These are phyloP conservation scores for Hymenoscyphus linearis DNA, from an alignment of 2,329 filamentous ascomycete genomes.

Conservation along the genomic window DNA sequence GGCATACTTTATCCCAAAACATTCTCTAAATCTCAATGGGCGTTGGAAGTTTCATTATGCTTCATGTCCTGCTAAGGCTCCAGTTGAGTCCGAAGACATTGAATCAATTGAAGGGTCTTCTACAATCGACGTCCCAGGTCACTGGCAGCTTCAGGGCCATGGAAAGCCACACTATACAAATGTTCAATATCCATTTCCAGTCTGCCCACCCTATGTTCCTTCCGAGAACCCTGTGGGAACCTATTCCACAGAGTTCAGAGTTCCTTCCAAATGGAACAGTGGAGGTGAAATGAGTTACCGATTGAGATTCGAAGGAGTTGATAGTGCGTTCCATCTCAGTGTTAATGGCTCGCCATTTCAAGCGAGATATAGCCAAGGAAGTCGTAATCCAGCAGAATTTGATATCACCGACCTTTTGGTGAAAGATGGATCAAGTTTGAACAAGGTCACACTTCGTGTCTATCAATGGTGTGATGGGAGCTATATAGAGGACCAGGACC, in stretches of 20 bases:
- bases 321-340: slow-evolving; percentile 52
- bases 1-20: slow-evolving; percentile 48
- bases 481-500: slow-evolving; percentile 52
- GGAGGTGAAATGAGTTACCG: slow-evolving; percentile 35
- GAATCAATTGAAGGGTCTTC: slow-evolving; percentile 11
- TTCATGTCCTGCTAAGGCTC: slow-evolving; percentile 41
- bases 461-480: slow-evolving; percentile 54
- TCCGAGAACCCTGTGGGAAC: slow-evolving; percentile 48
- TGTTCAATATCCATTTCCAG: slow-evolving; percentile 46
- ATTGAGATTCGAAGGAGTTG: slow-evolving; percentile 53
- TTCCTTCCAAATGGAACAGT: slow-evolving; percentile 38
- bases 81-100: slow-evolving; percentile 28
- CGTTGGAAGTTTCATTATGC: slow-evolving; percentile 52
- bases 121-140: slow-evolving; percentile 54
- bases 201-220: slow-evolving; percentile 48
- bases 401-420: slow-evolving; percentile 44
- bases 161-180: slow-evolving; percentile 42
- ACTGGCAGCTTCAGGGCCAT: slow-evolving; percentile 28
- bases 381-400: slow-evolving; percentile 52
- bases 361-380: slow-evolving; percentile 52
- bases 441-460: slow-evolving; percentile 43
- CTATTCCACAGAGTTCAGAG: slow-evolving; percentile 43
- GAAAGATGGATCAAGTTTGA: slow-evolving; percentile 17
- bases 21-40: slow-evolving; percentile 47
- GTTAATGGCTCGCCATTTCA: slow-evolving; percentile 43